phyloP scores from a whole-genome alignment of 768 basidiomycete genomes.

The Boletus pseudopeckii region DNA sequence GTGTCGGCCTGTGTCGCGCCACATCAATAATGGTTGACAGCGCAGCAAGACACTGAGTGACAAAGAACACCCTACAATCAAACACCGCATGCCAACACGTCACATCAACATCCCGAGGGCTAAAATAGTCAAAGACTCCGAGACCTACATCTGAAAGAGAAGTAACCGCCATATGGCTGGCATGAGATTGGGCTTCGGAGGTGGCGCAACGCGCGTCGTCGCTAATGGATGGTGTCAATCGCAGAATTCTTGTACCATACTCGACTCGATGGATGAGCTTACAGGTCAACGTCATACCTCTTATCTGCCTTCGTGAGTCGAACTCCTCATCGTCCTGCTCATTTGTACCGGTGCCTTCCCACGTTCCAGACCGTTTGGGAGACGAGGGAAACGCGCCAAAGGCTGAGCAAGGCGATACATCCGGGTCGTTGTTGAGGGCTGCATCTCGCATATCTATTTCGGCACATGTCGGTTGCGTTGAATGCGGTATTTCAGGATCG shows the following conservation, averaged over 20 bases:
- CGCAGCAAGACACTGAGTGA: conserved; percentile 45
- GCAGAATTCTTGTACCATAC: neutral
- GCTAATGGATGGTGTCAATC: conserved; percentile 6
- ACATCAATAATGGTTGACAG: conserved; percentile 54
- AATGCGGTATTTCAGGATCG: neutral
- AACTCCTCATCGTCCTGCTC: neutral
- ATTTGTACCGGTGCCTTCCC: neutral
- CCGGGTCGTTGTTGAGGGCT: neutral
- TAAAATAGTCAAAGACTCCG: neutral
- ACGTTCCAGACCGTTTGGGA: neutral
- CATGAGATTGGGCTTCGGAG: conserved; percentile 26
- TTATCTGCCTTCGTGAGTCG: neutral
- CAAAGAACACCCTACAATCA: conserved; percentile 39
- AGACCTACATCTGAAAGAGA: conserved; percentile 48
- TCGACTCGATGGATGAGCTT: neutral
- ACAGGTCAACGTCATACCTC: conserved; percentile 7
- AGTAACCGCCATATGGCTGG: conserved; percentile 51
- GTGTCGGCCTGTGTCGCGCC: conserved; percentile 32
- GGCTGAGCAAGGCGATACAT: neutral
- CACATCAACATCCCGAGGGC: neutral
- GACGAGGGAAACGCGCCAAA: neutral
- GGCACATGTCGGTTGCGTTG: neutral
- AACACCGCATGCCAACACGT: neutral
- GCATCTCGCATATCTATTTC: neutral
- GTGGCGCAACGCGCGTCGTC: neutral